Evolutionary conservation across 164 flowering plant genomes (phyloP), one percentile per base, ranked within the genome.

Genomic region (grape (Vitis vinifera)): DNA sequence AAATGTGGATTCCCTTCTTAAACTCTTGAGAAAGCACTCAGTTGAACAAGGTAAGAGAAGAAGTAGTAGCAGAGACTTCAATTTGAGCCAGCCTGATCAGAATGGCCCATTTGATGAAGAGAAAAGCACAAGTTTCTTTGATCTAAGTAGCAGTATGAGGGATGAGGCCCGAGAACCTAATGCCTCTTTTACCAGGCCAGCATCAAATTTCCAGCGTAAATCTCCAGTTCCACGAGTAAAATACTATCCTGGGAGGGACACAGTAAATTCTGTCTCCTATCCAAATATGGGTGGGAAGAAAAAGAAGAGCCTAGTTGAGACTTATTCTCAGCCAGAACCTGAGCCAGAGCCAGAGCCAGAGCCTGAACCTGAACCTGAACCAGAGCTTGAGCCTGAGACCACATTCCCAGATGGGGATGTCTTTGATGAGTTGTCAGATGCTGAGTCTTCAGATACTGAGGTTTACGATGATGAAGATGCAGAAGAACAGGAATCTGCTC

Each of bases 1-100:
- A 66, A 88, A 95, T n/a, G 97, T 91, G 29, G 93, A 89, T 79
- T 88, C 97, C 59, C 97, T 91, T 65, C 89, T 94, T 23, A 88
- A 90, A 68, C 82, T 92, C 65, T 73, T 92, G 53, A 76, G 91
- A 69, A 90, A 91, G 66, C 97, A 92, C 77, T 89, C 97, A 0
- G 84, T 71, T 60, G 91, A 89, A 55, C 91, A 88, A 71, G 86
- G 88, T 49, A 85, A 84, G 75, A 81, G 73, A 64, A 88, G 71
- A 64, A 70, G 50, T 50, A 68, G 66, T 74, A 66, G 56, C 70
- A 75, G 48, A n/a, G 88, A 82, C 62, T 69, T 72, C 61, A 67
- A 17, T 73, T 67, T 69, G 37, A 84, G 86, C 60, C 83, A 76
- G 47, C 62, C 78, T 4, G 86, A 77, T 44, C 82, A 71, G 62